Conservation (phyloP, 169 alveolate genomes). For the Plasmodium coatneyi region DNA sequence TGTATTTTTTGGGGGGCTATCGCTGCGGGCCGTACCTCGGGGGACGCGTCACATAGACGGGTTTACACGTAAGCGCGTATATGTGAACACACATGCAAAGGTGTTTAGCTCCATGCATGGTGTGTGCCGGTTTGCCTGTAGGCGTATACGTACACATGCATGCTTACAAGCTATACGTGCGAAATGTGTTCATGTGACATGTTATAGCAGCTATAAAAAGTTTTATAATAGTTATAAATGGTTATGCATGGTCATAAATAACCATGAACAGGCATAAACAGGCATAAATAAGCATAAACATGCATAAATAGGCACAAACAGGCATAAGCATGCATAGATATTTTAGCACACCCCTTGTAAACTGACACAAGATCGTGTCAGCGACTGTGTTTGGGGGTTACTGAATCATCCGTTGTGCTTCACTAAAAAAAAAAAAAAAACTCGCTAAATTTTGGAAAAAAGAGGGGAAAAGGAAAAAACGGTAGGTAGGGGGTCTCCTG, state of each 20-base stretch:
- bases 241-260: neutral
- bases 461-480: neutral
- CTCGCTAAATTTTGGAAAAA: neutral
- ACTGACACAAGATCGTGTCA: neutral
- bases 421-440: neutral
- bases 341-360: neutral
- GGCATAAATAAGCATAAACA: neutral
- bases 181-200: neutral
- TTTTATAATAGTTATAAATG: neutral
- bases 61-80: neutral
- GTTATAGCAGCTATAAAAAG: neutral
- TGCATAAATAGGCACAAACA: neutral
- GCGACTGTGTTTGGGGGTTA: neutral
- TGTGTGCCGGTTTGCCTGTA: neutral
- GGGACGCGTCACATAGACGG: neutral
- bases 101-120: neutral
- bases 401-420: neutral
- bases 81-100: neutral
- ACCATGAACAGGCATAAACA: neutral
- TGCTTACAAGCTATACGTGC: neutral
- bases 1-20: neutral
- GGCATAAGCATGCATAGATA: neutral
- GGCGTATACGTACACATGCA: neutral
- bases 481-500: neutral
- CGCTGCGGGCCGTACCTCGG: neutral